Conservation (phyloP, 805 yeast species). For the Myxozyma lipomycoides region DNA sequence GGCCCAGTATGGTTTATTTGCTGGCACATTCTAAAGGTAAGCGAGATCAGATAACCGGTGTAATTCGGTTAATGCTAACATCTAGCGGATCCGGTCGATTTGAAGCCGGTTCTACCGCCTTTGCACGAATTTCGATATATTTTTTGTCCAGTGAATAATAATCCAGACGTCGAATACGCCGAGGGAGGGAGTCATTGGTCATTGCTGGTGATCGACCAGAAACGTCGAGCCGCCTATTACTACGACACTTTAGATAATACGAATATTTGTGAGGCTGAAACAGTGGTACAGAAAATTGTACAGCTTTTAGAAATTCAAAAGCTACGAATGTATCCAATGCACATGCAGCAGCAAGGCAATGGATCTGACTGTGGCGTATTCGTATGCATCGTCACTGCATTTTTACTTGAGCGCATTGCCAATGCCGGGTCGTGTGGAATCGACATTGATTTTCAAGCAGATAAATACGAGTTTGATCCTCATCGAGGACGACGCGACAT, state of each 20-base stretch:
- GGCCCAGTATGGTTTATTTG: conserved; percentile 64
- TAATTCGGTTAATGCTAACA: background rate
- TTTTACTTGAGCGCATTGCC: conserved; percentile 17
- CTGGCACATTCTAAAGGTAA: conserved; percentile 42
- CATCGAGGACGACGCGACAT: conserved; percentile 17
- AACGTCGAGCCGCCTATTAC: conserved; percentile 43
- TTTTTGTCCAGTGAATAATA: conserved; percentile 66
- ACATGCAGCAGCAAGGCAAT: conserved; percentile 27
- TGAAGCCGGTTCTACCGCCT: conserved; percentile 47
- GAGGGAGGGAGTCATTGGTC: conserved; percentile 81
- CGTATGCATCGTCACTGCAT: conserved; percentile 29
- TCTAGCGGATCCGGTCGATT: conserved; percentile 38
- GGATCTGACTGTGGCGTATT: conserved; percentile 31
- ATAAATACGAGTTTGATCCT: conserved; percentile 4
- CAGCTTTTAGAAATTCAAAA: conserved; percentile 14
- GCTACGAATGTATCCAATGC: conserved; percentile 6
- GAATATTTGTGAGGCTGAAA: conserved; percentile 41
- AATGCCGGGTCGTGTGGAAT: background rate
- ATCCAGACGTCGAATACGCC: conserved; percentile 53
- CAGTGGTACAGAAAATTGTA: conserved; percentile 37
- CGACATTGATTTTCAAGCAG: conserved; percentile 5
- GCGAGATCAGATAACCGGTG: conserved; percentile 1
- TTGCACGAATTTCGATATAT: conserved; percentile 47
- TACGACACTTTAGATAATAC: conserved; percentile 57
- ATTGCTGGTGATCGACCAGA: conserved; percentile 49